Conservation (phyloP, 805 yeast genomes). For the Candida michaelii region DNA sequence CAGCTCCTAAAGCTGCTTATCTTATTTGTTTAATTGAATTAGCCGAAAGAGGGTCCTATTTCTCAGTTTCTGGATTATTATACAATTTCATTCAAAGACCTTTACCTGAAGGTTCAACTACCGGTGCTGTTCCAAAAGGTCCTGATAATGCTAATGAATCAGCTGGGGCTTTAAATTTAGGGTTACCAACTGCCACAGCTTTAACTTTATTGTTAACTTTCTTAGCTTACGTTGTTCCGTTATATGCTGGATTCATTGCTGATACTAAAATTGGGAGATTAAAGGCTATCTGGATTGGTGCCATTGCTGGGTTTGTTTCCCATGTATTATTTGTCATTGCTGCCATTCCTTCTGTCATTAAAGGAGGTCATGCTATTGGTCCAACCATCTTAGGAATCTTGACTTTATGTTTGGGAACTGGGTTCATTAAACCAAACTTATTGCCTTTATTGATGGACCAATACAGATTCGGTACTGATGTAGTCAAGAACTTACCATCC, state of each 20-base stretch:
- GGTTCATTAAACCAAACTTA: conserved; percentile 55
- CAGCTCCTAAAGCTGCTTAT: conserved; percentile 49
- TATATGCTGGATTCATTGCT: conserved; percentile 52
- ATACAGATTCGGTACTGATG: conserved; percentile 56
- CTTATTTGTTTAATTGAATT: conserved; percentile 52
- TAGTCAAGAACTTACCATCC: conserved; percentile 52
- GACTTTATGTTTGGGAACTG: conserved; percentile 47
- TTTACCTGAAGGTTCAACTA: conserved; percentile 48
- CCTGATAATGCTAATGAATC: conserved; percentile 25
- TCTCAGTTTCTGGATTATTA: conserved; percentile 45
- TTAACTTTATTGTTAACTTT: conserved; percentile 48
- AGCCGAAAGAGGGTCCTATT: conserved; percentile 57
- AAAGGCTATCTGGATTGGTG: conserved; percentile 51
- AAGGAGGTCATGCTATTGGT: conserved; percentile 37
- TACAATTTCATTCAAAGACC: conserved; percentile 53
- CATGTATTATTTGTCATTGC: conserved; percentile 51
- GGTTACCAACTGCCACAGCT: conserved; percentile 48
- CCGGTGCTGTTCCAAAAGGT: conserved; percentile 39
- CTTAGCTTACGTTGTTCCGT: conserved; percentile 51
- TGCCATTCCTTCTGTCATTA: conserved; percentile 41
- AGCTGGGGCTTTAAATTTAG: conserved; percentile 53
- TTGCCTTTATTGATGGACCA: conserved; percentile 48
- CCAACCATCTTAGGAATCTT: conserved; percentile 43
- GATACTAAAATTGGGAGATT: conserved; percentile 49
- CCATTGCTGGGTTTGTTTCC: conserved; percentile 44